Evolutionary conservation across 2,329 filamentous ascomycete genomes (phyloP), one percentile per base, ranked within the genome.

Genomic region (Paracoccidioides brasiliensis): DNA sequence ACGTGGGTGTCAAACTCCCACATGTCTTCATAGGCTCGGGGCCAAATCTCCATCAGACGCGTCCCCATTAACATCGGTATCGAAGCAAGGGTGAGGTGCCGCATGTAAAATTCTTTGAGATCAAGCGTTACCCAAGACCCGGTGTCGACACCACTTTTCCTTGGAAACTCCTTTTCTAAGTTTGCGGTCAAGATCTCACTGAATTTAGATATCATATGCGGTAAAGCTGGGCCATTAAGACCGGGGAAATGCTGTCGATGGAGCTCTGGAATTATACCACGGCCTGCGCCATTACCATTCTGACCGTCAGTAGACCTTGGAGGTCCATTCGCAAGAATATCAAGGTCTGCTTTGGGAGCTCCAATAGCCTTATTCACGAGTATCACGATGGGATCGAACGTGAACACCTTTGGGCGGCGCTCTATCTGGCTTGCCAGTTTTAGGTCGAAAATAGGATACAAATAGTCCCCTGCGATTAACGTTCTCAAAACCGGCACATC

Each of bases 1-100:
- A 56, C 58, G 44, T 58, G 48, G 7, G 59, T 48, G 38, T 64
- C 60, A 52, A 62, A 64, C 32, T 59, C 41, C 60, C 60, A 64
- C 12, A 63, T 52, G 52, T 61, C 60, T 12, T 56, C 45, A 15
- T 58, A 56, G 10, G 63, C 53, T 5, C 38, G 53, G 2, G 61
- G 61, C 62, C 62, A 64, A 14, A 60, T 55, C 5, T 59, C 56
- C 28, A 61, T 42, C 9, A 64, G 55, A 50, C 61, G 53, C 2
- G 57, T 55, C 15, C 62, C 62, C 44, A 61, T 62, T 7, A 62
- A 44, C 8, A 61, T 56, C 10, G 57, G 52, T n/a, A 61, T 58
- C 5, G 60, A 59, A 14, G 61, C 62, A 42, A 59, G 53, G 30
- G 60, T 55, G 53, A 55, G 59, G 3, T 57, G 54, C 28, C 48